Percentiles rank a stretch among this genome's conserved stretches.
Evolutionary conservation across 2,329 filamentous ascomycete species (phyloP).

Genomic region (Dactylellina leptospora): DNA sequence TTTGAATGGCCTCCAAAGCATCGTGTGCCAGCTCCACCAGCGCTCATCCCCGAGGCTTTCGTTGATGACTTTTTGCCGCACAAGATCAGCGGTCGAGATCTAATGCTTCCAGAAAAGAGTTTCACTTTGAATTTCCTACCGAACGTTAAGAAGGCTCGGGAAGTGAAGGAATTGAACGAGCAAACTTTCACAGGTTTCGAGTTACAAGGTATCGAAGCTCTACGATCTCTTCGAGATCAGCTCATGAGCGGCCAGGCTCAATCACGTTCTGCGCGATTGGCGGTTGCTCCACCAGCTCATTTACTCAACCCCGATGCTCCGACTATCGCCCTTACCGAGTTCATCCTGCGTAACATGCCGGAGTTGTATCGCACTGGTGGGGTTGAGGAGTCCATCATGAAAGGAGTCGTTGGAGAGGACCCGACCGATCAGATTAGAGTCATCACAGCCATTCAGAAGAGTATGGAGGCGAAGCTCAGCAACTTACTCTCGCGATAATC

Average conservation of each 20-base stretch:
- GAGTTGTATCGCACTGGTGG: slow-evolving; percentile 21
- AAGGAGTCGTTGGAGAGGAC: slow-evolving; percentile 15
- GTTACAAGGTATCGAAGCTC: slow-evolving; percentile 40
- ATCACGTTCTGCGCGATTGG: not conserved
- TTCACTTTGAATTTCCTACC: slow-evolving; percentile 28
- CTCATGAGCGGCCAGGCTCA: not conserved
- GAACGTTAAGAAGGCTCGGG: slow-evolving; percentile 24
- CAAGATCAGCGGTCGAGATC: slow-evolving; percentile 29
- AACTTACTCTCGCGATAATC: slow-evolving; percentile 2
- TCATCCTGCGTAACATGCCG: slow-evolving; percentile 42
- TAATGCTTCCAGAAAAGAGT: slow-evolving; percentile 26
- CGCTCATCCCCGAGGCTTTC: slow-evolving; percentile 12
- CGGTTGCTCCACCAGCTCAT: not conserved
- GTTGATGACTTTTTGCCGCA: slow-evolving; percentile 11
- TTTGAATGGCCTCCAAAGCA: slow-evolving; percentile 44
- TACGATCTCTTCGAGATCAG: slow-evolving; percentile 14
- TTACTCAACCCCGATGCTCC: not conserved
- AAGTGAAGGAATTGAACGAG: slow-evolving; percentile 32
- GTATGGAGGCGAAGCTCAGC: slow-evolving; percentile 33
- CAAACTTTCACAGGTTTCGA: slow-evolving; percentile 38
- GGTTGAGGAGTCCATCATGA: slow-evolving; percentile 29
- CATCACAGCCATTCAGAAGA: slow-evolving; percentile 38
- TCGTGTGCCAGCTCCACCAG: slow-evolving; percentile 6
- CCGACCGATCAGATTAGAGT: slow-evolving; percentile 25
- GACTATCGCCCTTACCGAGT: slow-evolving; percentile 17